Evolutionary conservation across 495 filamentous ascomycete species (phyloP).

Genomic region (Aspergillus taichungensis): DNA sequence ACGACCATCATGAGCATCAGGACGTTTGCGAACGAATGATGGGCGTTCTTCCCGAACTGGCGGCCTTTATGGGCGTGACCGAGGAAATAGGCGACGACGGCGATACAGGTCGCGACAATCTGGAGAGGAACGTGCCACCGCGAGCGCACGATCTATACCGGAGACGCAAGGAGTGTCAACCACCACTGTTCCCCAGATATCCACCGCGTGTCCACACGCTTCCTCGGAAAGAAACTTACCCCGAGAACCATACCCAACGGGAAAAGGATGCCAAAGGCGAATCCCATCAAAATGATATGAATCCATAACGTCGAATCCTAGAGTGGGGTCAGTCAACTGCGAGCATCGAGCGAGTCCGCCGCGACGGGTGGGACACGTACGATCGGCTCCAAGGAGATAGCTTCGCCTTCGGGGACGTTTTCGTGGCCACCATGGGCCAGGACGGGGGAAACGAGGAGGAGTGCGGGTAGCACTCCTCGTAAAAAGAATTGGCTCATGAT

Average conservation of each 20-base stretch:
- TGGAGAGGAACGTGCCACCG: conserved; percentile 94
- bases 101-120: conserved; percentile 60
- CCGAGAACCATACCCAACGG: conserved; percentile 94
- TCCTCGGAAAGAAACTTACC: conserved; percentile 38
- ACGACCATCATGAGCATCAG: conserved; percentile 68
- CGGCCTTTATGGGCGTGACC: conserved; percentile 86
- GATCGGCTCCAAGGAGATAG: conserved; percentile 75
- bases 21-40: conserved; percentile 68
- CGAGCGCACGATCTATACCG: conserved; percentile 66
- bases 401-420: conserved; percentile 64
- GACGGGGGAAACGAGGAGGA: conserved; percentile 24
- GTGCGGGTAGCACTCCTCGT: conserved; percentile 13
- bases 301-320: conserved; percentile 84
- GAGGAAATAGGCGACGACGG: conserved; percentile 79
- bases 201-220: neutral
- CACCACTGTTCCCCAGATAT: no score
- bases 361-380: conserved; percentile 37
- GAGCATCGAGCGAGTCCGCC: neutral
- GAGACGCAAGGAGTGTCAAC: no score
- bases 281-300: conserved; percentile 83
- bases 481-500: conserved; percentile 7
- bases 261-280: conserved; percentile 85
- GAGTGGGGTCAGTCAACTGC: neutral
- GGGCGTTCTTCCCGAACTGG: conserved; percentile 76
- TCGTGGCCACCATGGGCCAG: conserved; percentile 68